Evolutionary conservation across 106 monocot species (phyloP), one percentile per base, ranked within the genome.

Genomic region (Phalaenopsis equestris): DNA sequence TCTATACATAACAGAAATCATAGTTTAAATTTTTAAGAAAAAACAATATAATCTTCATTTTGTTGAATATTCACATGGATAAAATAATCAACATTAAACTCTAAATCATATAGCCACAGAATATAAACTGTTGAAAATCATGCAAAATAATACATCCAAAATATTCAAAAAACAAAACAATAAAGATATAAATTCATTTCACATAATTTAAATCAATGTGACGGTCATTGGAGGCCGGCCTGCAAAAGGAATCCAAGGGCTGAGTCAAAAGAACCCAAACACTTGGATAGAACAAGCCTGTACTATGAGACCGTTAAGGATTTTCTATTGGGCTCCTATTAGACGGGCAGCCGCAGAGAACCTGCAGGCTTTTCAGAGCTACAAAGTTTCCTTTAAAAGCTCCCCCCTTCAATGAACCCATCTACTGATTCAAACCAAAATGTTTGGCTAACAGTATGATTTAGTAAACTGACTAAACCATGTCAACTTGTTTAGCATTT

Each of bases 221-320:
- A 80, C 73, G 80, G 80, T 73, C 80, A 73, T 80, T 80, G 80
- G 80, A 80, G 80, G 80, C 80, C 12, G 42, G 80, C 73, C 39
- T 80, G 52, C 41, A 19, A 12, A 11, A 52, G 73, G 52, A 23
- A 41, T 55, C 38, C 12, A 70, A 48, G 55, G 6, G 39, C 41
- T 8, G 72, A 64, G 58, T 12, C 64, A 65, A 19, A 9, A 72
- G 73, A 23, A 6, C n/a, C 41, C 16, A 74, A 73, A 74, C 56
- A 41, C 55, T 21, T 19, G 15, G 18, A 81, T 18, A 57, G 41
- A 57, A 23, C 75, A 75, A 81, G 23, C 81, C 74, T 75, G 81
- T 81, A 81, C 81, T 81, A 81, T 81, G 81, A 81, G 81, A 81
- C 81, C 81, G 55, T 49, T 41, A 21, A 2, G 41, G 30, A 2